Evolutionary conservation across 2,329 filamentous ascomycete genomes (phyloP).

Genomic region (Beauveria asiatica): DNA sequence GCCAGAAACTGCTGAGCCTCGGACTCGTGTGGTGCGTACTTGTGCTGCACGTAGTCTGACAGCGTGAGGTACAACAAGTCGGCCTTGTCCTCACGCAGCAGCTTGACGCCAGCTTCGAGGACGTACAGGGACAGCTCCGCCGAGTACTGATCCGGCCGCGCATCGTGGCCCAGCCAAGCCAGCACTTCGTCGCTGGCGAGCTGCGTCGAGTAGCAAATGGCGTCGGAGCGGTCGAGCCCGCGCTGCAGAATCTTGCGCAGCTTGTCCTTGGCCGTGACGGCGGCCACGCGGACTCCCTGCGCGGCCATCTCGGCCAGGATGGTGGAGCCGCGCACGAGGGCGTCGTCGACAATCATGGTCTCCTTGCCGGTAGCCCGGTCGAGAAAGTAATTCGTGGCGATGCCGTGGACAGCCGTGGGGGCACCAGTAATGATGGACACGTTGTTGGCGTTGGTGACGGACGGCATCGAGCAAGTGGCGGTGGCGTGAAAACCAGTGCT

Average conservation of each 20-base stretch:
- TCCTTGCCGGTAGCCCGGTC: conserved; percentile 30
- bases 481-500: conserved; percentile 29
- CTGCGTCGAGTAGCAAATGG: conserved; percentile 32
- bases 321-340: conserved; percentile 31
- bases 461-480: conserved; percentile 32
- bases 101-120: conserved; percentile 33
- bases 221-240: conserved; percentile 19
- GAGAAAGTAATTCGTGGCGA: conserved; percentile 35
- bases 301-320: conserved; percentile 31
- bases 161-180: conserved; percentile 25
- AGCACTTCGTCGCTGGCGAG: conserved; percentile 28
- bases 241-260: conserved; percentile 31
- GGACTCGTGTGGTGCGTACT: conserved; percentile 27
- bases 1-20: conserved; percentile 30
- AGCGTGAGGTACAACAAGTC: conserved; percentile 35
- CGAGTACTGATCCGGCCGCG: conserved; percentile 31
- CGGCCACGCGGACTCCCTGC: conserved; percentile 30
- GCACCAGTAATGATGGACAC: conserved; percentile 35
- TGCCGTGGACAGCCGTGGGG: conserved; percentile 31
- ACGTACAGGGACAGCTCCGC: conserved; percentile 35
- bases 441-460: conserved; percentile 37
- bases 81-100: conserved; percentile 28
- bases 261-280: conserved; percentile 37
- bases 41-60: conserved; percentile 37
- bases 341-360: conserved; percentile 32